phyloP scores from a whole-genome alignment of 1,284 basidiomycete species.

The Sporisorium graminicola region DNA sequence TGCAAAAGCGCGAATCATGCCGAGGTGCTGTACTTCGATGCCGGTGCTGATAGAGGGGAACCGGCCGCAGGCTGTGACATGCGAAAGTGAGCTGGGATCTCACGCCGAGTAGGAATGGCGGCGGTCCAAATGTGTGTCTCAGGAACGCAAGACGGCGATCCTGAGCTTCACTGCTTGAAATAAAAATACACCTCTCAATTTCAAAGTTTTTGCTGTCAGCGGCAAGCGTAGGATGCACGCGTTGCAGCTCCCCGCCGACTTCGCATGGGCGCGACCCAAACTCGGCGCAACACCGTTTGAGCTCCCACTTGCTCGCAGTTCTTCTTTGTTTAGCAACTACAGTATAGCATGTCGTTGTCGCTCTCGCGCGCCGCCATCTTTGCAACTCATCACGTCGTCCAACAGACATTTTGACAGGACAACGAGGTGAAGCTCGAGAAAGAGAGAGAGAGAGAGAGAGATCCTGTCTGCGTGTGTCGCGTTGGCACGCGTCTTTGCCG shows the following conservation, averaged over 20 bases:
- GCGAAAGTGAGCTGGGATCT: too few relatives aligned
- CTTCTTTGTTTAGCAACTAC: background rate
- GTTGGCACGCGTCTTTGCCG: slow-evolving; percentile 3
- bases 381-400: background rate
- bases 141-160: background rate
- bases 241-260: slow-evolving; percentile 21
- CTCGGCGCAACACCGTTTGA: slow-evolving; percentile 1
- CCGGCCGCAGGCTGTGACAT: background rate
- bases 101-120: background rate
- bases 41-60: slow-evolving; percentile 1
- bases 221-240: slow-evolving; percentile 18
- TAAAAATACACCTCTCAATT: too few relatives aligned
- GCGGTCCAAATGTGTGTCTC: background rate
- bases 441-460: too few relatives aligned
- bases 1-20: slow-evolving; percentile 3
- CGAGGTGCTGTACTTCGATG: background rate
- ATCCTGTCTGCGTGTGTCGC: background rate
- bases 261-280: slow-evolving; percentile 4
- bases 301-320: background rate
- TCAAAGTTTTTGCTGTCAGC: background rate
- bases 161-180: background rate
- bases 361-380: background rate
- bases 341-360: background rate
- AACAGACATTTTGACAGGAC: background rate
- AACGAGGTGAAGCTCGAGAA: background rate